Evolutionary conservation across 1,284 basidiomycete genomes (phyloP).

Genomic region (Ustilago curta): DNA sequence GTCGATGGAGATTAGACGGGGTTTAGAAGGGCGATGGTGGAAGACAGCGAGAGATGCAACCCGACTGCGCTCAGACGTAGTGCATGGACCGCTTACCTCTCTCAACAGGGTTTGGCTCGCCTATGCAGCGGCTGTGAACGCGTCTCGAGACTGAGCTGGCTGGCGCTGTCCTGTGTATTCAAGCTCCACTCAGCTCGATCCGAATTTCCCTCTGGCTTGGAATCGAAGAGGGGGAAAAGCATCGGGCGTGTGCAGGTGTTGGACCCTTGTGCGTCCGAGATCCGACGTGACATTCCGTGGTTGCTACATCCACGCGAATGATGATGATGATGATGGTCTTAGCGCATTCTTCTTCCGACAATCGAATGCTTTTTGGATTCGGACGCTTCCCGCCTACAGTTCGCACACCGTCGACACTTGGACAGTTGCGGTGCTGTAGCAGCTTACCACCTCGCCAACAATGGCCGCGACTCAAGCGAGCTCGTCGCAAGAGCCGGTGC

Average conservation of each 20-base stretch:
- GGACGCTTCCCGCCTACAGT: too few relatives aligned
- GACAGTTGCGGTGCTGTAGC: conserved; percentile 6
- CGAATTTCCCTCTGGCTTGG: conserved; percentile 17
- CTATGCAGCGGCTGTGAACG: conserved; percentile 19
- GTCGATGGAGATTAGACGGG: conserved; percentile 25
- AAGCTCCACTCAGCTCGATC: conserved; percentile 30
- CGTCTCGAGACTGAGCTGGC: conserved; percentile 4
- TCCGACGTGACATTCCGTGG: conserved; percentile 25
- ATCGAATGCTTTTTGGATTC: too few relatives aligned
- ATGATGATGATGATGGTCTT: conserved; percentile 7
- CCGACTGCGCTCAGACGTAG: conserved; percentile 18
- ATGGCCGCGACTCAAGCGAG: conserved; percentile 17
- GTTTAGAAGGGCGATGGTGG: conserved; percentile 1
- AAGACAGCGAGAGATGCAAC: neutral
- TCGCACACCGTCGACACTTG: too few relatives aligned
- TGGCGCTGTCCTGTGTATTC: conserved; percentile 10
- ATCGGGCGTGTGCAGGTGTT: conserved; percentile 6
- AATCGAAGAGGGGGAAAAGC: neutral
- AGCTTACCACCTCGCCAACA: neutral
- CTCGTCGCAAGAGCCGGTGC: conserved; percentile 33
- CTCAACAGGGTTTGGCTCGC: conserved; percentile 21
- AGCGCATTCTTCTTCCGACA: conserved; percentile 7
- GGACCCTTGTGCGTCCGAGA: conserved; percentile 30
- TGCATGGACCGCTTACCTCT: neutral
- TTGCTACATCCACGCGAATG: neutral